These are phyloP conservation scores for Hypoxylon crocopeplum DNA, from an alignment of 495 filamentous ascomycete genomes.

Conservation along the genomic window DNA sequence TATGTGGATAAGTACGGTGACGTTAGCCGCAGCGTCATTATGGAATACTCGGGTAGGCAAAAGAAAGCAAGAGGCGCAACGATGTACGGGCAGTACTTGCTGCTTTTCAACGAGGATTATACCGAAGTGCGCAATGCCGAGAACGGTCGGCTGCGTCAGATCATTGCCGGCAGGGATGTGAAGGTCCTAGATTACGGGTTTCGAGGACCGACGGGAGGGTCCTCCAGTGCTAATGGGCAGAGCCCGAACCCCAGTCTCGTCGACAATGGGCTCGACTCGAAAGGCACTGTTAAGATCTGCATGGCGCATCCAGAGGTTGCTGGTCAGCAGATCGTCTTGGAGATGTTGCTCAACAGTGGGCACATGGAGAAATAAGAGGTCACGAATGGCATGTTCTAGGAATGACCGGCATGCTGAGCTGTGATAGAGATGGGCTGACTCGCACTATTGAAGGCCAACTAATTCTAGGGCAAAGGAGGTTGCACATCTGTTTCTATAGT, in stretches of 20 bases:
- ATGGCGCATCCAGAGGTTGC: constrained; percentile 92
- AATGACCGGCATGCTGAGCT: constrained; percentile 2
- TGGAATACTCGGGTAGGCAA: constrained; percentile 95
- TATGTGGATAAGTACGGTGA: constrained; percentile 99
- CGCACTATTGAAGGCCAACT: not conserved
- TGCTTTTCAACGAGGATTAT: constrained; percentile 87
- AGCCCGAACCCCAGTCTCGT: constrained; percentile 22
- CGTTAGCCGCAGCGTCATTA: constrained; percentile 87
- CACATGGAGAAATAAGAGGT: constrained; percentile 70
- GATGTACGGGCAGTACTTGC: constrained; percentile 80
- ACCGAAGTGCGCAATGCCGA: constrained; percentile 96
- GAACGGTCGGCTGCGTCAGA: constrained; percentile 91
- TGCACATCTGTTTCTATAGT: constrained; percentile 13
- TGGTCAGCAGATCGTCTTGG: constrained; percentile 83
- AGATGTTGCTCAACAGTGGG: constrained; percentile 94
- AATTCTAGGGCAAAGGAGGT: constrained; percentile 4
- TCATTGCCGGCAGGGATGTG: constrained; percentile 89
- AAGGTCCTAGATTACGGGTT: constrained; percentile 87
- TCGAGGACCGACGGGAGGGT: constrained; percentile 57
- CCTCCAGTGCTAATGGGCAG: constrained; percentile 32
- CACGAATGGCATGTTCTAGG: constrained; percentile 8
- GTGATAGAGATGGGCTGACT: not conserved
- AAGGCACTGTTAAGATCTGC: constrained; percentile 83
- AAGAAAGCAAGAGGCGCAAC: constrained; percentile 75
- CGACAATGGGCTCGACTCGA: constrained; percentile 45